Evolutionary conservation across 257 asterid species (phyloP), one percentile per base, ranked within the genome.

Genomic region (Knoxia roxburghii): DNA sequence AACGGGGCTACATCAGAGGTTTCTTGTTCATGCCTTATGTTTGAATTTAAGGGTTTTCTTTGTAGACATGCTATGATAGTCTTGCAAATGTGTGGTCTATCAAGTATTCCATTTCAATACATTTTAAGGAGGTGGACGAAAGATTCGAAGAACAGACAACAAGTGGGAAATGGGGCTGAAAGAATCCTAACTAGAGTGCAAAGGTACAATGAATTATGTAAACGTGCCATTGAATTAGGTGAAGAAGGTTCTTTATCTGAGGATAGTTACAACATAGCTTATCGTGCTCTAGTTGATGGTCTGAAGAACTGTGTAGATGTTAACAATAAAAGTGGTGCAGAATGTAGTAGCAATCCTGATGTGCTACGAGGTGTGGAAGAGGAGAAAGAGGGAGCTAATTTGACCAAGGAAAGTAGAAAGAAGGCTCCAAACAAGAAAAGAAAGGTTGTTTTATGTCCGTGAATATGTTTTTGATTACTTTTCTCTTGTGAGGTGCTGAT

Each of bases 1-100:
- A 84, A 86, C 53, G 95, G 88, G 78, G 80, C 77, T 40, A 76
- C 77, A 70, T 69, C 78, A 14, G 95, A 90, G 79, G 95, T 88
- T 79, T 90, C 94, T 52, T 93, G 99, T 84, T 86, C 99, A 10
- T 93, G 99, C 76, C 86, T 88, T 56, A 84, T 93, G 90, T 93
- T 90, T 76, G 99, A 93, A 71, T 85, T 75, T 76, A 86, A 74
- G 82, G 99, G 97, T 75, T 86, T 80, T 72, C 99, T 93, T 62
- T 93, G 99, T 73, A 86, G 99, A 75, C 99, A 93, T 79, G 78
- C 95, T 27, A 85, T 93, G 97, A 86, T 85, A 76, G 97, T 93
- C 70, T 91, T 93, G 68, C 99, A 93, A 83, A 82, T 90, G 79
- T 87, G 96, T 74, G 99, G 99, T 66, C 86, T 85, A 76, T 84